Evolutionary conservation across 164 flowering plant species (phyloP).

Genomic region (Umbilicus rupestris): DNA sequence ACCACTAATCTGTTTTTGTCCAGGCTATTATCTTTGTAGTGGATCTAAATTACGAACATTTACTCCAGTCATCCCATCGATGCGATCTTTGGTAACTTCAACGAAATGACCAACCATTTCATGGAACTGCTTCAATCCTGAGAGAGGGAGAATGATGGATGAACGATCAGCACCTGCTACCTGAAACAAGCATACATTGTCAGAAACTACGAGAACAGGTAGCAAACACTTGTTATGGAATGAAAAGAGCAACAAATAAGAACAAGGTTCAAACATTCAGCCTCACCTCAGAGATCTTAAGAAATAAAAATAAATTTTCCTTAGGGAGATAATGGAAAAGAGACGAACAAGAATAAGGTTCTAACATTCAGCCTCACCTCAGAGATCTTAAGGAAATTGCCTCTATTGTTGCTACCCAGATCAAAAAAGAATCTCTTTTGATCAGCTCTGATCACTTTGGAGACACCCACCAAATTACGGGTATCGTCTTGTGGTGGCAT

Average conservation of each 20-base stretch:
- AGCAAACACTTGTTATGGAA: background rate
- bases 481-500: conserved; percentile 65
- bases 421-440: conserved; percentile 98
- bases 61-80: conserved; percentile 80
- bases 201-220: background rate
- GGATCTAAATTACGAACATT: conserved; percentile 78
- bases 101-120: conserved; percentile 93
- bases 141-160: conserved; percentile 86
- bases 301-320: too few species aligned
- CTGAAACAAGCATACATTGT: conserved; percentile 27
- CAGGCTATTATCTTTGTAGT: conserved; percentile 55
- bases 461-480: conserved; percentile 56
- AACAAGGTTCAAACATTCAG: background rate
- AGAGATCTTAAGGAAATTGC: conserved; percentile 84
- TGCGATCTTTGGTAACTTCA: conserved; percentile 79
- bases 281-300: conserved; percentile 84
- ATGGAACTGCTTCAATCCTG: conserved; percentile 81
- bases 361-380: conserved; percentile 39
- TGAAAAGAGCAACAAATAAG: background rate
- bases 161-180: conserved; percentile 95
- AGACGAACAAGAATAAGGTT: background rate
- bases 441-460: conserved; percentile 89
- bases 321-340: too few species aligned
- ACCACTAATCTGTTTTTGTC: background rate
- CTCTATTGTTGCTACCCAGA: conserved; percentile 92